Percentiles rank a stretch among this genome's conserved stretches.
phyloP scores from a whole-genome alignment of 2,329 filamentous ascomycete species.

The Ophiostoma montium region DNA sequence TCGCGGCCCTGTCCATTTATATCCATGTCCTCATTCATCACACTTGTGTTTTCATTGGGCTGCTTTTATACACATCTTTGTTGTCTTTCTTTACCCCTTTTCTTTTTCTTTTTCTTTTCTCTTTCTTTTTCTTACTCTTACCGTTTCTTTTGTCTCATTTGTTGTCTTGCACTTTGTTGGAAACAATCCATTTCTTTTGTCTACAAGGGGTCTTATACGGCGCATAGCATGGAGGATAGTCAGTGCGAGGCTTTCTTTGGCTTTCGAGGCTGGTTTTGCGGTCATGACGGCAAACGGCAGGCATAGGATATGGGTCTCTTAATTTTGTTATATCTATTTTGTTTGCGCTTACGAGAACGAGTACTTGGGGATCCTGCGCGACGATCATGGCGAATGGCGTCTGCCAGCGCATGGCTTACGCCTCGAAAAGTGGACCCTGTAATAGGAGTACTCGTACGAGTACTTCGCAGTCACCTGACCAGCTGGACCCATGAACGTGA shows the following conservation, averaged over 20 bases:
- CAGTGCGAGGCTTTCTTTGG: slow-evolving; percentile 3
- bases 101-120: background rate
- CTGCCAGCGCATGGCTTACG: no score
- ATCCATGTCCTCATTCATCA: no score
- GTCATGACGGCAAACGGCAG: slow-evolving; percentile 7
- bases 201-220: slow-evolving; percentile 3
- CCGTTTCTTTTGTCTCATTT: background rate
- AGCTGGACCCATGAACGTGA: no score
- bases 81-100: background rate
- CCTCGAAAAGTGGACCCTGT: no score
- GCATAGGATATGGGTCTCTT: background rate
- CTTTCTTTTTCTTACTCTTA: background rate
- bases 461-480: no score
- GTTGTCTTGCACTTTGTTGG: background rate
- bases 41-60: background rate
- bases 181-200: background rate
- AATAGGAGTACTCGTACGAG: no score
- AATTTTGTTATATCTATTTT: slow-evolving; percentile 5
- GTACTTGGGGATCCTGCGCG: no score
- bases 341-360: no score
- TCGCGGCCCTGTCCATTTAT: no score
- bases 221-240: slow-evolving; percentile 12
- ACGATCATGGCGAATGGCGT: no score
- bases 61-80: background rate
- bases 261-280: background rate